Evolutionary conservation across 1,139 yeast species (phyloP).

Genomic region (Pichia sp.): DNA sequence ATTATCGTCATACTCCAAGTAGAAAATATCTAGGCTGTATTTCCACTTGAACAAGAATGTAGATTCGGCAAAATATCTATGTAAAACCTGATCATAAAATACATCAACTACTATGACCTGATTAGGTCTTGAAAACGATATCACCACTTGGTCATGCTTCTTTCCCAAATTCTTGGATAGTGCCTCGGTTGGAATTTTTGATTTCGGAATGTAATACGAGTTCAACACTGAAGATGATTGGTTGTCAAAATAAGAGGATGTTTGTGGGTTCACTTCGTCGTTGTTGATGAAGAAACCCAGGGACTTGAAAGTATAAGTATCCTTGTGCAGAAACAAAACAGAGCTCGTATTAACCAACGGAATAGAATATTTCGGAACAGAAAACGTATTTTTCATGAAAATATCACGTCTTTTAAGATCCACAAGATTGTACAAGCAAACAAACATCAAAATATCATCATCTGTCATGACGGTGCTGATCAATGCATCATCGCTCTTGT

Average conservation of each 20-base stretch:
- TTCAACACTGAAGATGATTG: constrained; percentile 6
- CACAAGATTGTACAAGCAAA: constrained; percentile 1
- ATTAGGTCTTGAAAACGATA: constrained; percentile 15
- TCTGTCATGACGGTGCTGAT: constrained; percentile 1
- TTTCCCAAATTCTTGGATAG: neutral
- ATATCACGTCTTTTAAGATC: constrained; percentile 2
- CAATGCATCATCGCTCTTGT: constrained; percentile 4
- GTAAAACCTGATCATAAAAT: constrained; percentile 12
- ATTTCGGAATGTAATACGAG: constrained; percentile 19
- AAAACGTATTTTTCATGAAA: constrained; percentile 18
- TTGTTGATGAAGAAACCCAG: constrained; percentile 19
- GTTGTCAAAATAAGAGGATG: constrained; percentile 10
- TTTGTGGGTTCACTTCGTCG: constrained; percentile 18
- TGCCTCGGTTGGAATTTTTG: constrained; percentile 5
- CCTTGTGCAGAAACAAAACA: constrained; percentile 19
- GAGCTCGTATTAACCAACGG: constrained; percentile 18
- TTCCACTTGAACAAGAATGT: constrained; percentile 14
- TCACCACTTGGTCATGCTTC: constrained; percentile 21
- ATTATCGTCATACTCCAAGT: neutral
- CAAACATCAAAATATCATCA: constrained; percentile 1
- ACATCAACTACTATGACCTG: constrained; percentile 20
- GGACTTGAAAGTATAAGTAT: constrained; percentile 17
- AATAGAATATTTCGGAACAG: constrained; percentile 19
- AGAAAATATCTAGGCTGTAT: neutral
- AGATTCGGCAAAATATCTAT: constrained; percentile 12